Base-by-base conservation (phyloP, 2,329 filamentous ascomycete species). In the Hypocreales sp. region DNA sequence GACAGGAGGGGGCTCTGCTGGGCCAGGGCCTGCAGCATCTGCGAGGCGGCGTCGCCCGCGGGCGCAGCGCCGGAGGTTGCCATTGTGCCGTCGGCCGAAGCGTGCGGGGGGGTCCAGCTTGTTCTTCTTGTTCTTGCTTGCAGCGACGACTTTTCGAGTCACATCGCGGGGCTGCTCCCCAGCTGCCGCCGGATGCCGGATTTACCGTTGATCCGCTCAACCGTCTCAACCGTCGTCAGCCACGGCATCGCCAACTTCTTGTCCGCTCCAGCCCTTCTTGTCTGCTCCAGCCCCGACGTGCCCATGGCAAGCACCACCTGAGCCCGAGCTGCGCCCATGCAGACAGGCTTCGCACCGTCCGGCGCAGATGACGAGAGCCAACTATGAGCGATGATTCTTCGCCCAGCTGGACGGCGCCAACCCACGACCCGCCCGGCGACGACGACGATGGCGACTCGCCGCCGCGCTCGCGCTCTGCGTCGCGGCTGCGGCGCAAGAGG, bases 1-100 rank as follows among this genome's bases (percentile, higher is more conserved):
- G 80, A 81, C 41, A 76, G 57, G 39, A 86, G 58, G 24, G 76
- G 66, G 39, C 74, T 68, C 35, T 69, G 55, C 42, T 67, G 58
- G 49, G 65, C 64, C 41, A 87, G 61, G 30, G 68, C 66, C 34
- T 72, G 64, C 41, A 87, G 66, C 39, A 86, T 62, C 42, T 71
- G 60, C 31, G 62, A 59, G 33, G 69, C 62, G 44, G 83, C 58
- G 47, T 82, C 75, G 50, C 58, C 59, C 25, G 45, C 44, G 17
- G 52, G 43, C 26, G 35, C 41, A 28, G 39, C 36, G 37, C 43
- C 51, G 37, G 46, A 46, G 39, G 47, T 51, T 36, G 58, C 55
- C 63, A 67, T 67, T 31, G 31, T 51, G 16, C 13, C 16, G 26
- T 14, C 10, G 17, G 22, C 14, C 19, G 24, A 13, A 22, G 26